A percentile compares a stretch with the other conserved stretches of the same genome.
Conservation (phyloP, 2,329 filamentous ascomycete species). For the Paraphoma sp. region DNA sequence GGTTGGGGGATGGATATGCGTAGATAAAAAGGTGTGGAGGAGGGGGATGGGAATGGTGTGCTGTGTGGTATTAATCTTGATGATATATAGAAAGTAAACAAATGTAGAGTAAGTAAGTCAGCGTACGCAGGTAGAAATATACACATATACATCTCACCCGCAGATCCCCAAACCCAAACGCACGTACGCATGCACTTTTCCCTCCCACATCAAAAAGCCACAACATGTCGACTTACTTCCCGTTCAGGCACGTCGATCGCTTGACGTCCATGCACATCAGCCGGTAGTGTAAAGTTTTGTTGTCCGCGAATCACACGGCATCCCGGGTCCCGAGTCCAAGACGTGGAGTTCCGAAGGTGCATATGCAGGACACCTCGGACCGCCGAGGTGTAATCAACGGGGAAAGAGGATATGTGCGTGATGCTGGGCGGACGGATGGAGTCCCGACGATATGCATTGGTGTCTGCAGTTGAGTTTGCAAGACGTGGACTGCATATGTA, state of each 20-base stretch:
- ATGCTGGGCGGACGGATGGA: too few relatives aligned
- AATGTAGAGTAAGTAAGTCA: not conserved
- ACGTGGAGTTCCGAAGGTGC: conserved; percentile 16
- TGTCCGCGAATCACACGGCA: not conserved
- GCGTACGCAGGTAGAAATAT: not conserved
- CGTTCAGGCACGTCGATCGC: not conserved
- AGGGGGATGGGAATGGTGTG: not conserved
- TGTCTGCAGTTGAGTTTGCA: too few relatives aligned
- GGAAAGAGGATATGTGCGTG: too few relatives aligned
- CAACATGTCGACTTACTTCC: too few relatives aligned
- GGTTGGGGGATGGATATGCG: not conserved
- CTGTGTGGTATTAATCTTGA: too few relatives aligned
- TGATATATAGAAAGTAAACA: too few relatives aligned
- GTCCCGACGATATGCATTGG: too few relatives aligned
- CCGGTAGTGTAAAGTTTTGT: not conserved
- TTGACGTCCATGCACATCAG: not conserved
- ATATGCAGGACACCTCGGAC: conserved; percentile 1
- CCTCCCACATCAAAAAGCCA: too few relatives aligned
- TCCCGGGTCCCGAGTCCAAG: not conserved
- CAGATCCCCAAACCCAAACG: too few relatives aligned
- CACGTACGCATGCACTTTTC: too few relatives aligned
- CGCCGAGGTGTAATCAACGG: too few relatives aligned
- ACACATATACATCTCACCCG: not conserved
- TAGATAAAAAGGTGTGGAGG: not conserved
- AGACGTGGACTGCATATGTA: too few relatives aligned